phyloP scores from a whole-genome alignment of 202 grass and related monocot genomes.

The Bolboschoenoplectus hybrid region DNA sequence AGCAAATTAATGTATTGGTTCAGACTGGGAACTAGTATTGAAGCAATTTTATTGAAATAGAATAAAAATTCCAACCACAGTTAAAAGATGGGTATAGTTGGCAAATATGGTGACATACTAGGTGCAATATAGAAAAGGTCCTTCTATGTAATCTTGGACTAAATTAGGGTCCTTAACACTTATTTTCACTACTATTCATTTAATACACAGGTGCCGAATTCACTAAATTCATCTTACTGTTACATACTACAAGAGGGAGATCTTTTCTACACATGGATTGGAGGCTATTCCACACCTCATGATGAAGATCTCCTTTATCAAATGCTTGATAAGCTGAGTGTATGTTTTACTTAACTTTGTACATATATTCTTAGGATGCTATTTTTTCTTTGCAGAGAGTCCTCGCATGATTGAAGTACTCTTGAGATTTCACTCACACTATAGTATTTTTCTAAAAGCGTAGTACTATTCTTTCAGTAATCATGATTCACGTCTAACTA shows the following conservation, averaged over 20 bases:
- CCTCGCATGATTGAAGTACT: conserved; percentile 1
- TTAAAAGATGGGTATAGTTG: background rate
- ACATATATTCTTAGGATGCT: background rate
- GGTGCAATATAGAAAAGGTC: background rate
- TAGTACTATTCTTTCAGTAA: background rate
- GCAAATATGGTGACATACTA: conserved; percentile 1
- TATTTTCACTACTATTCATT: conserved; percentile 34
- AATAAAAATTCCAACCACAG: background rate
- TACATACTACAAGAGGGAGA: conserved; percentile 81
- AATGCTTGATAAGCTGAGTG: conserved; percentile 70
- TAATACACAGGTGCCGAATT: conserved; percentile 60
- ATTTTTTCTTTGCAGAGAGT: background rate
- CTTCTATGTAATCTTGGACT: conserved; percentile 1
- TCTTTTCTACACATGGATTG: conserved; percentile 69
- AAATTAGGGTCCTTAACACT: background rate
- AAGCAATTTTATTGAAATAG: background rate
- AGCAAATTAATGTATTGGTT: conserved; percentile 5
- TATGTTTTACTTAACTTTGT: conserved; percentile 44
- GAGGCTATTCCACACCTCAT: conserved; percentile 58
- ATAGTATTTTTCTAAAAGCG: background rate
- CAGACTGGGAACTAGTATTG: background rate
- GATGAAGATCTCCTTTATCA: conserved; percentile 69
- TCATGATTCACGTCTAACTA: background rate
- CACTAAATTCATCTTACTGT: conserved; percentile 76
- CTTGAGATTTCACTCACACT: conserved; percentile 13